A percentile compares a stretch with the other conserved stretches of the same genome.
Conservation (phyloP, 306 rosid species). For the Vicia sativa region DNA sequence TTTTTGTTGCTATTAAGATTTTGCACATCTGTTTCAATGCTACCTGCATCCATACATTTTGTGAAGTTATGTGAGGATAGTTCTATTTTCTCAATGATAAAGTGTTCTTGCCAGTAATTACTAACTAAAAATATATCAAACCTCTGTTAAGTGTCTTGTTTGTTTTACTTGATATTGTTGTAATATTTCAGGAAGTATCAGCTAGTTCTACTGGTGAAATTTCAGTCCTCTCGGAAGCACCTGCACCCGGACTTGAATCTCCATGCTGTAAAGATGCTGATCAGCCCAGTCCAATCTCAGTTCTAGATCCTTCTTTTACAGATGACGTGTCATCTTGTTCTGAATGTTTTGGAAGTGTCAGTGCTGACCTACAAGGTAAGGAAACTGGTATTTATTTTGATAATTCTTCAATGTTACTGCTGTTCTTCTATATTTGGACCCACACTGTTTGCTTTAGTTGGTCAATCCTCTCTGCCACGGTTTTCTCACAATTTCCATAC, state of each 20-base stretch:
- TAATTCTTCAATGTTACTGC: constrained; percentile 11
- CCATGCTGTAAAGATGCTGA: constrained; percentile 77
- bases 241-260: constrained; percentile 58
- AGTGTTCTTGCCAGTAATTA: constrained; percentile 22
- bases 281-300: constrained; percentile 98
- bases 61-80: not conserved
- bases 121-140: constrained; percentile 1
- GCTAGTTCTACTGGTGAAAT: constrained; percentile 46
- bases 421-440: not conserved
- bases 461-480: constrained; percentile 1
- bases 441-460: constrained; percentile 22
- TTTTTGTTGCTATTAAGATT: constrained; percentile 18
- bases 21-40: not conserved
- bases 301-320: constrained; percentile 76
- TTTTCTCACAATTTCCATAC: constrained; percentile 11
- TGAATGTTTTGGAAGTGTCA: constrained; percentile 91
- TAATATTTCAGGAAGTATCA: constrained; percentile 60
- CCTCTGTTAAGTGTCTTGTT: constrained; percentile 28
- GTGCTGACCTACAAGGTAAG: constrained; percentile 86
- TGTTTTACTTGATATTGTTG: constrained; percentile 36
- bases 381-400: constrained; percentile 28
- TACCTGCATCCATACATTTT: constrained; percentile 2
- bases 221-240: constrained; percentile 48
- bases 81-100: constrained; percentile 31
- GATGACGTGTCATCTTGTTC: constrained; percentile 85